phyloP scores from a whole-genome alignment of 2,329 filamentous ascomycete species.

The Alternaria rosae region DNA sequence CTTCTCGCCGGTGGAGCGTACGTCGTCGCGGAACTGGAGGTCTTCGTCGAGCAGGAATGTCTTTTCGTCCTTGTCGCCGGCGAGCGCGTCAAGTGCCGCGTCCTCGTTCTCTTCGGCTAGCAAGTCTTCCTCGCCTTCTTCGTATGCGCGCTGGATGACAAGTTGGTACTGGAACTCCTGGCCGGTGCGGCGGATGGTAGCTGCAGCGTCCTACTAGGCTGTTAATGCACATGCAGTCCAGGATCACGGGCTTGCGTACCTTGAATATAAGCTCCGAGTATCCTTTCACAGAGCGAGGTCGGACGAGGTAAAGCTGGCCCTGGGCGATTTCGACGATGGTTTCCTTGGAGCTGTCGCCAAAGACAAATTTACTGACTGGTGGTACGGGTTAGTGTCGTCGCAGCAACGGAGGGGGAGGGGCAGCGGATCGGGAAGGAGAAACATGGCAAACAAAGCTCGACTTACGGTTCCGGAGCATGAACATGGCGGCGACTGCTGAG shows the following conservation, averaged over 20 bases:
- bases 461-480: slow-evolving; percentile 52
- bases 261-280: slow-evolving; percentile 96
- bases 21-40: slow-evolving; percentile 84
- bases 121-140: slow-evolving; percentile 94
- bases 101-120: slow-evolving; percentile 90
- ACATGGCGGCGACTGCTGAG: slow-evolving; percentile 41
- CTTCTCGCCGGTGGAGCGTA: slow-evolving; percentile 79
- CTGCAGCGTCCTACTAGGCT: slow-evolving; percentile 78
- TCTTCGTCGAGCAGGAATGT: slow-evolving; percentile 94
- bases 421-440: slow-evolving; percentile 12
- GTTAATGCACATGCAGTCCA: background rate
- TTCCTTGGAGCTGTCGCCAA: slow-evolving; percentile 87
- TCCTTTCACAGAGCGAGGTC: slow-evolving; percentile 92
- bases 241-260: background rate
- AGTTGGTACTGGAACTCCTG: slow-evolving; percentile 98
- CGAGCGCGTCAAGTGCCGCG: slow-evolving; percentile 75
- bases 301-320: slow-evolving; percentile 96
- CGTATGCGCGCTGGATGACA: slow-evolving; percentile 93
- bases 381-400: slow-evolving; percentile 30
- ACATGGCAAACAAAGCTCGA: slow-evolving; percentile 26
- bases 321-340: slow-evolving; percentile 93
- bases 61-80: slow-evolving; percentile 91
- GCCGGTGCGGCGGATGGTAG: slow-evolving; percentile 88
- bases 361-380: slow-evolving; percentile 89
- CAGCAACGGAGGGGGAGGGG: slow-evolving; percentile 42